Base-by-base conservation (phyloP, 139 green algal species). In the Pseudopediastrum boryanum region DNA sequence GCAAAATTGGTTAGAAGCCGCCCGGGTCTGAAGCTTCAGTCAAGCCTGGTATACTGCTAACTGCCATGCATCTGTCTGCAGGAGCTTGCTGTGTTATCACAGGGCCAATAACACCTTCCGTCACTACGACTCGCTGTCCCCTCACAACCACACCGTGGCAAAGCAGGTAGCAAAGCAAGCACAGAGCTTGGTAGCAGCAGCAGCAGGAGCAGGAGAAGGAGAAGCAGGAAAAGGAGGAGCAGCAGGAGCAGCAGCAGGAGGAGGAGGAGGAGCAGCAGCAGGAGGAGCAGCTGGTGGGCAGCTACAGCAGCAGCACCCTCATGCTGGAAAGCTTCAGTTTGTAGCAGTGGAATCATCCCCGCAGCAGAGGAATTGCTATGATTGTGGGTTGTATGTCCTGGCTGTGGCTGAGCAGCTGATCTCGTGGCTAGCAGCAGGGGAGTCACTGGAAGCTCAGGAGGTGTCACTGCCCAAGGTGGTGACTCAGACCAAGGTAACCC, bases 301-400 rank as follows among this genome's bases (percentile, higher is more conserved):
- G n/a, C n/a, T n/a, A n/a, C n/a, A 70, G n/a, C 54, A 59, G 35
- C 29, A 36, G 68, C 68, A 46, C n/a, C n/a, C n/a, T n/a, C n/a
- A 42, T 31, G 36, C 2, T 27, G 31, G 3, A 29, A 16, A 39
- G 21, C 65, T 56, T 1, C 42, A 31, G 8, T 63, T 74, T 27
- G 74, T 85, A n/a, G 51, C 69, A n/a, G 59, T 75, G 5, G 27
- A 13, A 16, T 27, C 2, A 27, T 80, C 70, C 21, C 89, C 89
- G 9, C 64, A 86, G 52, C 92, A 96, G 68, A 39, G 43, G 1
- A 95, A 96, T 66, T 56, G 75, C 12, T 82, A 91, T 48, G 92
- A 96, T 66, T 96, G 92, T 66, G 92, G 92, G 0, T 23, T 92
- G 66, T 89, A 91, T 50, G 65, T 94, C 23, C 46, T 96, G n/a